phyloP scores from a whole-genome alignment of 1,139 yeast species.

The Geotrichum citri-aurantii region DNA sequence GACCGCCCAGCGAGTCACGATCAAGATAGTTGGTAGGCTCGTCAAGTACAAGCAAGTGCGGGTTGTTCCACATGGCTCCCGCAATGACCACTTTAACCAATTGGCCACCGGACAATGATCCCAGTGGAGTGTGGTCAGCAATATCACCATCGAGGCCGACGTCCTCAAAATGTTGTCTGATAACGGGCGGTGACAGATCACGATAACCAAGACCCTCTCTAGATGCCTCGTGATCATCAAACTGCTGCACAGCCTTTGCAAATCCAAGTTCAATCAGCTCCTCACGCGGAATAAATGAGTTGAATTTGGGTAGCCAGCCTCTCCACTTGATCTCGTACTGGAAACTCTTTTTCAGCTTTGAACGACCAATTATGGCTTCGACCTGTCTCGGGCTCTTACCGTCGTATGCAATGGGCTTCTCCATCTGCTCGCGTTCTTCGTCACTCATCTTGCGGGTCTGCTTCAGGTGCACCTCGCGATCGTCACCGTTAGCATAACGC shows the following conservation, averaged over 20 bases:
- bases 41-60: conserved; percentile 93
- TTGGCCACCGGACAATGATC: conserved; percentile 96
- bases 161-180: conserved; percentile 93
- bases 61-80: conserved; percentile 99
- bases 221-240: conserved; percentile 97
- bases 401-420: conserved; percentile 72
- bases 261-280: conserved; percentile 74
- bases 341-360: conserved; percentile 90
- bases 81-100: conserved; percentile 97
- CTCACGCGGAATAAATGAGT: conserved; percentile 90
- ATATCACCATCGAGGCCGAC: conserved; percentile 97
- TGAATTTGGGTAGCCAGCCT: conserved; percentile 85
- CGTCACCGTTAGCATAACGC: conserved; percentile 97
- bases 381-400: conserved; percentile 85
- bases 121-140: conserved; percentile 97
- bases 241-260: conserved; percentile 80
- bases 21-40: conserved; percentile 98
- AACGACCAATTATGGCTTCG: conserved; percentile 96
- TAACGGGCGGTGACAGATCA: conserved; percentile 83
- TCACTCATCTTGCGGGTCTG: conserved; percentile 85
- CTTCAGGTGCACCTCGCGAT: conserved; percentile 90
- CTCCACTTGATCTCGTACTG: conserved; percentile 97
- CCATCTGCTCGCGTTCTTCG: conserved; percentile 77
- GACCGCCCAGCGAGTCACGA: conserved; percentile 95
- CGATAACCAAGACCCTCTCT: conserved; percentile 98